These are phyloP conservation scores for Chrysosporium keratinophilum DNA, from an alignment of 2,329 filamentous ascomycete species.

Conservation along the genomic window DNA sequence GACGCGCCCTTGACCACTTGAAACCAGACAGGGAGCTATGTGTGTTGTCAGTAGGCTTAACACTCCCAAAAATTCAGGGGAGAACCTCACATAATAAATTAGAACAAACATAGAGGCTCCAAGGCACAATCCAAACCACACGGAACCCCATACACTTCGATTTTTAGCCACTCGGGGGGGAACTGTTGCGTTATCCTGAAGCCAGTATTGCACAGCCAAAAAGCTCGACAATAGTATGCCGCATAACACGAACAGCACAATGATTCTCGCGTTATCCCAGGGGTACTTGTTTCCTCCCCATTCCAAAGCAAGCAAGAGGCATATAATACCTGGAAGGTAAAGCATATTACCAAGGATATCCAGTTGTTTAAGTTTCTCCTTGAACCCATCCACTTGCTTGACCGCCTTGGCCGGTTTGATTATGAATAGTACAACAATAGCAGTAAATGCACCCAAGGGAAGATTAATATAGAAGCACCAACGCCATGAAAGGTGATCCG, in stretches of 20 bases:
- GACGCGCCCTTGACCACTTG: not conserved
- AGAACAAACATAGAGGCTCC: conserved; percentile 36
- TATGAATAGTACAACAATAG: conserved; percentile 22
- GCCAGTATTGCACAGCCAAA: no score
- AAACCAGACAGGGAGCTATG: conserved; percentile 39
- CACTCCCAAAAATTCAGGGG: no score
- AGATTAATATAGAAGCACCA: conserved; percentile 37
- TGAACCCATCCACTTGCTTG: conserved; percentile 16
- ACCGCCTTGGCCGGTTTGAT: not conserved
- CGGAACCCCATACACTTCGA: no score
- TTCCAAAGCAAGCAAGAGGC: conserved; percentile 42
- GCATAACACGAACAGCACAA: conserved; percentile 44
- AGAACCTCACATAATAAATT: conserved; percentile 37
- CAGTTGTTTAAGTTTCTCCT: conserved; percentile 26
- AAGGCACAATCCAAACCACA: conserved; percentile 25
- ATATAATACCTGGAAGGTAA: conserved; percentile 39
- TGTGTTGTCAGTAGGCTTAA: no score
- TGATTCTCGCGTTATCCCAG: conserved; percentile 39
- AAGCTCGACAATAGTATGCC: no score
- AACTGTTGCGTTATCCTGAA: conserved; percentile 39
- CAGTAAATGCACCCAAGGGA: conserved; percentile 25
- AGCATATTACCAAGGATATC: conserved; percentile 37
- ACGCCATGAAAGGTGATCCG: conserved; percentile 33
- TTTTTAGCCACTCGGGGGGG: conserved; percentile 38
- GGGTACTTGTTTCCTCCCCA: conserved; percentile 37